Evolutionary conservation across 257 asterid genomes (phyloP), one percentile per base, ranked within the genome.

Genomic region (Linaria vulgaris): DNA sequence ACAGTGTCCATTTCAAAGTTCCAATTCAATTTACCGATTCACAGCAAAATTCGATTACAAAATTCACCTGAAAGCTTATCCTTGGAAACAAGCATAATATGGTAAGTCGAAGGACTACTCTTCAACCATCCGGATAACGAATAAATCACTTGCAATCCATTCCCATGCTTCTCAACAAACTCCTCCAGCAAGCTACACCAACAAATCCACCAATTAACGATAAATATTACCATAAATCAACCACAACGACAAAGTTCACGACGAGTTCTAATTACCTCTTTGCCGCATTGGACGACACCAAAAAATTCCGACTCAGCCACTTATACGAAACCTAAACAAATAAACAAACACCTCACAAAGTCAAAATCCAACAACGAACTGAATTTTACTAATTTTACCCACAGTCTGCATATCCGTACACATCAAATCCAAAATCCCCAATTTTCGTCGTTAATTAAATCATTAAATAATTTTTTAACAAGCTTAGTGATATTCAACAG

Each of bases 221-320:
- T 1, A 14, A 23, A 64, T 22, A 5, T 16, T 25, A 43, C 57
- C 46, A 37, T 30, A 55, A 44, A 63, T 17, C 8, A 39, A 24
- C 21, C 1, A 37, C 39, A 12, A 61, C 46, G 45, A 11, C 59
- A 20, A 9, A 50, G 52, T 49, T 17, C 6, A 27, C 34, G 41
- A 34, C 10, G 41, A 56, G 52, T 56, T 30, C 23, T 14, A 59
- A 27, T 44, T 60, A 94, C 99, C 95, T 85, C 86, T 94, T 94
- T 6, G 97, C 97, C 69, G 80, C 85, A 76, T 90, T 79, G 37
- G 99, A 94, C 39, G 97, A 84, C 50, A 94, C 85, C 82, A 73
- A 74, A 76, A 83, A 89, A 57, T 87, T 87, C 44, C 96, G 88
- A 80, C 97, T 94, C 31, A 94, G 81, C 99, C 99, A 94, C 79